phyloP scores from a whole-genome alignment of 2,329 filamentous ascomycete species.

The Trichoderma sp. region DNA sequence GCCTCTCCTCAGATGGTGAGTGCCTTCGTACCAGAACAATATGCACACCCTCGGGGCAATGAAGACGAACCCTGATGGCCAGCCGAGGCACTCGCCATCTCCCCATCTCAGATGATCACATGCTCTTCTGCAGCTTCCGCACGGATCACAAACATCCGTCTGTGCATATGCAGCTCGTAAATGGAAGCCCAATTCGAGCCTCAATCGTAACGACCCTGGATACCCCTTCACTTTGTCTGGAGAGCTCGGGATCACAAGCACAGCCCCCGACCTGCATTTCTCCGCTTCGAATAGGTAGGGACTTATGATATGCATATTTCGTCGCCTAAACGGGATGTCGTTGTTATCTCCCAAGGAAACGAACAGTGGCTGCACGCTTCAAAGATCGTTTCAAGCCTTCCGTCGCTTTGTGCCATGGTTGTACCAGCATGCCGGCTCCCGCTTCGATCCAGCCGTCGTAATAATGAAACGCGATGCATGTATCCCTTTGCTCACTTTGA shows the following conservation, averaged over 20 bases:
- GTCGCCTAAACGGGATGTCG: conserved; percentile 17
- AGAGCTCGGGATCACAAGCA: background rate
- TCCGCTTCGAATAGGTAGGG: background rate
- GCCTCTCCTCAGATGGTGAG: no score
- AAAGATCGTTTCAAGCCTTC: background rate
- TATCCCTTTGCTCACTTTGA: background rate
- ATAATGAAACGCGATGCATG: background rate
- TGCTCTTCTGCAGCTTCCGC: background rate
- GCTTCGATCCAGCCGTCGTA: conserved; percentile 4
- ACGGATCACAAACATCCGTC: background rate
- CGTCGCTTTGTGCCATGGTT: conserved; percentile 6
- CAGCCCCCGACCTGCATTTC: background rate
- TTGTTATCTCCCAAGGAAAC: background rate
- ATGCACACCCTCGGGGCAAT: no score
- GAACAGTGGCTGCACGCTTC: background rate
- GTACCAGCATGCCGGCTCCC: conserved; percentile 18
- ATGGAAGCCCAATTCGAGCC: background rate
- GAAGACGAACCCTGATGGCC: background rate
- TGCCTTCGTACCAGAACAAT: no score
- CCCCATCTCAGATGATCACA: background rate
- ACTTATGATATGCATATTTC: background rate
- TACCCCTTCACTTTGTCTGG: background rate
- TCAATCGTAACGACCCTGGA: background rate
- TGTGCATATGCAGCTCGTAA: conserved; percentile 1
- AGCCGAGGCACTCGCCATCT: background rate